Conservation (phyloP, 495 filamentous ascomycete species). For the Podospora fimiseda region DNA sequence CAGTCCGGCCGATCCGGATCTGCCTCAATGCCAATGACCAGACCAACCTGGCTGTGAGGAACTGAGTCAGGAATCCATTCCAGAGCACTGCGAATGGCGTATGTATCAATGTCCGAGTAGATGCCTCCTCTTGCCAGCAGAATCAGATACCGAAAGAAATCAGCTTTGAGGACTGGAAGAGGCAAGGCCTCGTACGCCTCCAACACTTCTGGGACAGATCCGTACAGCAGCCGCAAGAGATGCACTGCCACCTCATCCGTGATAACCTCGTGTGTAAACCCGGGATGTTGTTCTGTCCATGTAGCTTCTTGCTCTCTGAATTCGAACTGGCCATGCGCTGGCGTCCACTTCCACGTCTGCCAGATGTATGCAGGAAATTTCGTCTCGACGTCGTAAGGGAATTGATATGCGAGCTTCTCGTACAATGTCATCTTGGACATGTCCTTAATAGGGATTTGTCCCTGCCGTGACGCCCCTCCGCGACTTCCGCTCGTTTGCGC, state of each 20-base stretch:
- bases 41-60: constrained; percentile 66
- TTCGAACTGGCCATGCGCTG: constrained; percentile 70
- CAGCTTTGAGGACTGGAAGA: constrained; percentile 84
- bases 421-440: constrained; percentile 59
- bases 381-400: constrained; percentile 77
- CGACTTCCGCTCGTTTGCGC: constrained; percentile 16
- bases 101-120: constrained; percentile 95
- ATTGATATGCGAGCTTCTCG: constrained; percentile 86
- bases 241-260: constrained; percentile 80
- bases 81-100: constrained; percentile 69
- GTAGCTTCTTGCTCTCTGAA: constrained; percentile 80
- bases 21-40: constrained; percentile 92
- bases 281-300: constrained; percentile 85
- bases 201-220: constrained; percentile 80
- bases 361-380: constrained; percentile 97
- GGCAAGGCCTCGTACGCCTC: constrained; percentile 86
- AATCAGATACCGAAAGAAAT: constrained; percentile 97
- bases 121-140: constrained; percentile 89
- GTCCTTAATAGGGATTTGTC: constrained; percentile 45
- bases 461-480: constrained; percentile 16
- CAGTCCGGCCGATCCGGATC: constrained; percentile 91
- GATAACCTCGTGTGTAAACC: constrained; percentile 93
- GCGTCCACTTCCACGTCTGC: constrained; percentile 97
- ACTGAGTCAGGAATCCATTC: constrained; percentile 83
- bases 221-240: constrained; percentile 79